Evolutionary conservation across 352 stramenopile genomes (phyloP).

Genomic region (Blastocystis hominis): DNA sequence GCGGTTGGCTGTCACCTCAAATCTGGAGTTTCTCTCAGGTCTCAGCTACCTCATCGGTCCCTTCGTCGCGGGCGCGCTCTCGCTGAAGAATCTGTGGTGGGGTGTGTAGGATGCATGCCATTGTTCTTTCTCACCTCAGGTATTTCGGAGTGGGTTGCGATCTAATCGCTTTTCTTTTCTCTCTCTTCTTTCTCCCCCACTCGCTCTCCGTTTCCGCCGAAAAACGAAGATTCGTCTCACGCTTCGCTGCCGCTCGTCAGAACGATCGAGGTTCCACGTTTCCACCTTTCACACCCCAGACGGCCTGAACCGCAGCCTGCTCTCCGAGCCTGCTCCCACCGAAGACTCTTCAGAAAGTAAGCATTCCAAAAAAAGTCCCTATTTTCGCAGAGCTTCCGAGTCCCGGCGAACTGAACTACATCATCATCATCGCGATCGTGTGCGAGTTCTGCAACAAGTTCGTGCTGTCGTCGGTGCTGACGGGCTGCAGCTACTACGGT

Average conservation of each 20-base stretch:
- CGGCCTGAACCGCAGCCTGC: not conserved
- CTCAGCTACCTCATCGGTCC: not conserved
- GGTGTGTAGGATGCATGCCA: not conserved
- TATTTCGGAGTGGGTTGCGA: constrained; percentile 4
- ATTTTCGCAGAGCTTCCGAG: not conserved
- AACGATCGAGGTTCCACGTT: not conserved
- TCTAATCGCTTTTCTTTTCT: not conserved
- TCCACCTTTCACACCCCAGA: not conserved
- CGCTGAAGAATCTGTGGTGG: not conserved
- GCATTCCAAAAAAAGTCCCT: not conserved
- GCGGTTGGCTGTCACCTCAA: not conserved
- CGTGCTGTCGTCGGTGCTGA: not conserved
- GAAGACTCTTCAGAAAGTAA: not conserved
- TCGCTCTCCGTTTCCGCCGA: not conserved
- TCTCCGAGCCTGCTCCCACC: not conserved
- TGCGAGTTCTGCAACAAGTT: constrained; percentile 57
- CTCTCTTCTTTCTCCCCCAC: constrained; percentile 19
- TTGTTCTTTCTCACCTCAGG: not conserved
- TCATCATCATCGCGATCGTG: constrained; percentile 26
- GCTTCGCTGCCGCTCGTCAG: not conserved
- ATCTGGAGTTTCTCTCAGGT: not conserved
- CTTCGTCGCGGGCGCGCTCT: not conserved
- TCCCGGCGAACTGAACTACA: constrained; percentile 13
- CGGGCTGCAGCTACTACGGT: not conserved
- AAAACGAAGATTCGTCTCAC: not conserved